These are phyloP conservation scores for Metarhizium album DNA, from an alignment of 2,329 filamentous ascomycete species.

Conservation along the genomic window DNA sequence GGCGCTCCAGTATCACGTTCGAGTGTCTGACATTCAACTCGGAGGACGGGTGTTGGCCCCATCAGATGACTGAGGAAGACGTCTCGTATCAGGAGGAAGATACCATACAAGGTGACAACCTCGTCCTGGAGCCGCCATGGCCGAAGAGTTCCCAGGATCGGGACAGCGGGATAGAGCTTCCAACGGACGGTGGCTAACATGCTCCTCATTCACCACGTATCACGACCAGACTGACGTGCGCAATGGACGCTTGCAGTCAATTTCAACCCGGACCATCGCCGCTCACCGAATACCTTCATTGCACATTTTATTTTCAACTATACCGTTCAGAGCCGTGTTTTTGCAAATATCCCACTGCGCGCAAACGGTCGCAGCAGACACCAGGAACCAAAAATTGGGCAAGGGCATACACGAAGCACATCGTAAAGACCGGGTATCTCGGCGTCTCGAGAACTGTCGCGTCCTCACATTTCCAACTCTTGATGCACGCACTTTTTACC, in stretches of 20 bases:
- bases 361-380: conserved; percentile 3
- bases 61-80: conserved; percentile 46
- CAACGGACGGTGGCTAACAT: conserved; percentile 25
- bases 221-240: not conserved
- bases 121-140: conserved; percentile 19
- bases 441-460: conserved; percentile 1
- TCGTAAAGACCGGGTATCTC: not conserved
- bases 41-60: conserved; percentile 67
- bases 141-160: conserved; percentile 34
- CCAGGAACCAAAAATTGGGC: too few relatives aligned
- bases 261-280: not conserved
- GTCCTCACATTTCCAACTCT: too few relatives aligned
- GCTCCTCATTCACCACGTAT: not conserved
- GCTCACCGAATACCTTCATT: conserved; percentile 2
- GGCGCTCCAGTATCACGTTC: conserved; percentile 74
- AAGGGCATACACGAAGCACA: not conserved
- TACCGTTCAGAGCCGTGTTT: not conserved
- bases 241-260: not conserved
- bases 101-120: conserved; percentile 14
- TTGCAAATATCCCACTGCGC: not conserved
- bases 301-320: not conserved
- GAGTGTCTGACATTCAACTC: conserved; percentile 67
- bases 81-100: conserved; percentile 12
- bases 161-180: conserved; percentile 42
- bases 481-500: not conserved